Evolutionary conservation across 139 green algal genomes (phyloP), one percentile per base, ranked within the genome.

Genomic region (Ettlia oleoabundans): DNA sequence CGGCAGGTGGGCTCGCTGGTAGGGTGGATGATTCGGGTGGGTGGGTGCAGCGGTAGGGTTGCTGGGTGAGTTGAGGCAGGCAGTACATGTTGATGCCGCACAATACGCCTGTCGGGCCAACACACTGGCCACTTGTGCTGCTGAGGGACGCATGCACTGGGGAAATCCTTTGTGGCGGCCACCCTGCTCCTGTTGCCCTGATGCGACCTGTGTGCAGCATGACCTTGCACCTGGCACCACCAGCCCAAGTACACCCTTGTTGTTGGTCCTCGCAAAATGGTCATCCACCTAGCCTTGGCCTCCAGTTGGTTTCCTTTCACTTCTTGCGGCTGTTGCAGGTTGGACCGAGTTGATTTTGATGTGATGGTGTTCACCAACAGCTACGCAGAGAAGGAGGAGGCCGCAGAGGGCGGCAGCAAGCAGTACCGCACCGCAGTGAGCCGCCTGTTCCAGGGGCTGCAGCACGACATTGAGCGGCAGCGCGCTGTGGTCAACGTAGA

Each of bases 401-500:
- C 61, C 8, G 42, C 72, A 22, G 77, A 43, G 5, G 42, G 73
- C 18, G 82, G 58, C 42, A 28, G 72, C n/a, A 58, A 87, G n/a
- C 58, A 86, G 30, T 93, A 92, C 75, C 19, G 84, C 19, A 76
- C 91, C 1, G 74, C 77, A 24, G 88, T 94, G 83, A 75, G 85
- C 43, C 68, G 63, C 73, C 73, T 95, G 52, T 96, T 98, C 63
- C n/a, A n/a, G n/a, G n/a, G 62, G 80, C 0, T 41, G 61, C 8
- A 87, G 98, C 64, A 76, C 62, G 76, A 74, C 32, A 4, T 82
- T 0, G 65, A 82, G 9, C 63, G 76, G 43, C 95, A 98, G 84
- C 86, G 91, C 43, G 95, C 93, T 1, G 92, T 99, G 13, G 78
- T 99, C 70, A 99, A 99, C 84, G 58, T 96, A 4, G 96, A 98